Percentiles rank a stretch among this genome's conserved stretches.
Conservation (phyloP, 2,329 filamentous ascomycete species). For the Ascochyta koolunga region DNA sequence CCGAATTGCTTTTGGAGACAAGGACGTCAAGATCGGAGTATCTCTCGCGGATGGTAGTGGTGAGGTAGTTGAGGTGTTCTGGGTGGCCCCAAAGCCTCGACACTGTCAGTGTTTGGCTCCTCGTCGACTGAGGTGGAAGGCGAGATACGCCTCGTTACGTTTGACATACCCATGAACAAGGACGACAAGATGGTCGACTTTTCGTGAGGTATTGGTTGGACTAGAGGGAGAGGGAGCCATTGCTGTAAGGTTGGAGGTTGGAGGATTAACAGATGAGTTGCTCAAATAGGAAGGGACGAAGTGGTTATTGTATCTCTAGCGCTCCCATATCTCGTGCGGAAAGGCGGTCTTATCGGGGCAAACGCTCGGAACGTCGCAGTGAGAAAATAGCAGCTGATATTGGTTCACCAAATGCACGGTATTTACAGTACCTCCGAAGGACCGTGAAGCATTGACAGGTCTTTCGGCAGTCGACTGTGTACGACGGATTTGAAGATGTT, state of each 20-base stretch:
- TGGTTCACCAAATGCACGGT: not conserved
- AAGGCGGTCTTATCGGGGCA: constrained; percentile 21
- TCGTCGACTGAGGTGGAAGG: constrained; percentile 3
- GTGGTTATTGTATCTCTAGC: constrained; percentile 20
- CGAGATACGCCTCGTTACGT: constrained; percentile 6
- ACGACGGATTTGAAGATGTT: not conserved
- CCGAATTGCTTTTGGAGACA: constrained; percentile 73
- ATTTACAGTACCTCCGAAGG: not conserved
- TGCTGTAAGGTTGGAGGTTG: not conserved
- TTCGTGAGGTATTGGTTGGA: constrained; percentile 15
- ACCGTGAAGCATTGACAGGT: not conserved
- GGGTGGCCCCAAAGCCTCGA: constrained; percentile 79
- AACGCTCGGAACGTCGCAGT: constrained; percentile 3
- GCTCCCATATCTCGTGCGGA: constrained; percentile 29
- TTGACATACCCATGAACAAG: constrained; percentile 72
- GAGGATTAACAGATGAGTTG: not conserved
- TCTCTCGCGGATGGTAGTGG: constrained; percentile 66
- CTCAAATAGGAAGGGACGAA: constrained; percentile 14
- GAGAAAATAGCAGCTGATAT: not conserved
- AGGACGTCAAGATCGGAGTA: constrained; percentile 71
- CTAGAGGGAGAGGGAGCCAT: constrained; percentile 23
- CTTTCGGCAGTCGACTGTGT: not conserved
- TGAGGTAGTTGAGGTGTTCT: constrained; percentile 71
- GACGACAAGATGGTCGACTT: constrained; percentile 73
- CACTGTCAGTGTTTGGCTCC: constrained; percentile 18